Base-by-base conservation (phyloP, 75 land plant genomes). In the Picea glauca region DNA sequence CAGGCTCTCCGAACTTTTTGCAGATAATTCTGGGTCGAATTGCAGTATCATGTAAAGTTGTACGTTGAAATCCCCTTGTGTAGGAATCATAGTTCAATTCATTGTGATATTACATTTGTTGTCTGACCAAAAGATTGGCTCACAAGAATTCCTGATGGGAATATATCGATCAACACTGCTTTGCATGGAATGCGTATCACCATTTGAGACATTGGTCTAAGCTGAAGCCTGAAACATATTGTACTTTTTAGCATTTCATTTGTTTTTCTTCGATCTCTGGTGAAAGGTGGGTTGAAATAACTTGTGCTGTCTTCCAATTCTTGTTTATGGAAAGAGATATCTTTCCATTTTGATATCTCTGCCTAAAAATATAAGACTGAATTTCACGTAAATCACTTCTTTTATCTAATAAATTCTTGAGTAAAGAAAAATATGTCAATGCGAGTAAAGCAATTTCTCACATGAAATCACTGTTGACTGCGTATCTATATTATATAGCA, bases 21-120 rank as follows among this genome's bases (percentile, higher is more conserved):
- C 21, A 6, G 72, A 68, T 18, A 68, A 68, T 68, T 38, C 72
- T 4, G 72, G 72, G 40, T 68, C 72, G 32, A 68, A 68, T 38
- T 68, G 72, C 50, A 38, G 46, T 5, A 40, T 68, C 50, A 68
- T 68, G 73, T 70, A 70, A 70, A 70, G 54, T 20, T 43, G 13
- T 2, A 17, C 46, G 11, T 43, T 70, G 46, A 9, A 43, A 70
- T 70, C 35, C 3, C 73, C 43, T 43, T 70, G 23, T 11, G n/a
- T 40, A 43, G 43, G 70, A 66, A 66, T 5, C 40, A 5, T 66
- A 33, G 32, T n/a, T 66, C 13, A 63, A 26, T 30, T 63, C 11
- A 26, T 63, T 63, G 13, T 63, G 43, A 32, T 43, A n/a, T 3
- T 70, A 40, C 73, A 70, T 70, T 70, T 26, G 0, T 68, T 8